Evolutionary conservation across 371 early-diverging fungal genomes (phyloP).

Genomic region (Choanephora cucurbitarum): DNA sequence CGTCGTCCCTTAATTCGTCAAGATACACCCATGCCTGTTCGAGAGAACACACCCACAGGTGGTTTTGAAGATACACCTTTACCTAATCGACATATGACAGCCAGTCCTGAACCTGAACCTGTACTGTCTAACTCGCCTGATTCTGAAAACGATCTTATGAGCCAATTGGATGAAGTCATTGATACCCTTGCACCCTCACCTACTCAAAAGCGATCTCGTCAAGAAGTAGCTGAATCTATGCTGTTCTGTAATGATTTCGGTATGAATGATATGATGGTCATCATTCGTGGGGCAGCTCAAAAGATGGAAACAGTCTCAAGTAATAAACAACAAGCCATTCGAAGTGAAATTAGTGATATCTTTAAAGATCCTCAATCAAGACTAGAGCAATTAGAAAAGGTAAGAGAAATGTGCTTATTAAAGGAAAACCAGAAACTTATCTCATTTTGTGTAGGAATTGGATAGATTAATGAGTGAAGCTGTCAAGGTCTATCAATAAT

Average conservation of each 20-base stretch:
- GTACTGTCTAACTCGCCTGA: constrained; percentile 9
- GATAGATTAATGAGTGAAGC: constrained; percentile 44
- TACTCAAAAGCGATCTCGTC: constrained; percentile 9
- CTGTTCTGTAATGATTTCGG: constrained; percentile 53
- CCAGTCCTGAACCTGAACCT: constrained; percentile 13
- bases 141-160: constrained; percentile 6
- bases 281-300: constrained; percentile 46
- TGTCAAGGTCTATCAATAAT: constrained; percentile 30
- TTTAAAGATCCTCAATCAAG: constrained; percentile 40
- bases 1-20: constrained; percentile 43
- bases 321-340: constrained; percentile 18
- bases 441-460: constrained; percentile 25
- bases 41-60: constrained; percentile 18
- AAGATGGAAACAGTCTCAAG: not conserved
- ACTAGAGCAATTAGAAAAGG: constrained; percentile 52
- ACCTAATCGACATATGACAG: constrained; percentile 13
- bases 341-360: constrained; percentile 40
- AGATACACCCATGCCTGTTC: constrained; percentile 46
- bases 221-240: constrained; percentile 35
- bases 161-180: constrained; percentile 23
- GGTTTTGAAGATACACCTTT: constrained; percentile 12
- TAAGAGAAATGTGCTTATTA: too few species aligned
- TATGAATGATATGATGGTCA: constrained; percentile 52
- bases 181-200: constrained; percentile 18
- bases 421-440: too few species aligned